Conservation (phyloP, 441 rosid genomes). For the Gossypium trilobum region DNA sequence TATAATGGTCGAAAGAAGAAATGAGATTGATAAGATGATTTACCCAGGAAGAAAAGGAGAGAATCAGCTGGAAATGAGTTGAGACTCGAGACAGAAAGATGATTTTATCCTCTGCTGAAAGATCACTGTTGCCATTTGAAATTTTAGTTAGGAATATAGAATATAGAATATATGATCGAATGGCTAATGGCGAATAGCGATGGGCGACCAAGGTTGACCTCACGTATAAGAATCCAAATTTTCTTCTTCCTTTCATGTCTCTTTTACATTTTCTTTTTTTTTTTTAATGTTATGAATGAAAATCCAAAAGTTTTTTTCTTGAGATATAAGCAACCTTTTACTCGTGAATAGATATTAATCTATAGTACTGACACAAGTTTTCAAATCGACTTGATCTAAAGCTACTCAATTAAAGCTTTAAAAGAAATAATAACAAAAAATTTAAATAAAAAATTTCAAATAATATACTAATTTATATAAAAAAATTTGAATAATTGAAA, state of each 20-base stretch:
- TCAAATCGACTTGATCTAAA: too few species aligned
- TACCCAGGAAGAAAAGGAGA: not conserved
- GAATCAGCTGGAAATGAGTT: not conserved
- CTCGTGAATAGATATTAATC: too few species aligned
- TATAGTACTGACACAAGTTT: too few species aligned
- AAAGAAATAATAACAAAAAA: too few species aligned
- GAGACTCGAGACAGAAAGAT: not conserved
- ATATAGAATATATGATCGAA: not conserved
- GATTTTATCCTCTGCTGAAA: not conserved
- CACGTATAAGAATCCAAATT: not conserved
- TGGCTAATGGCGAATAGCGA: not conserved
- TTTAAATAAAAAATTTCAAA: not conserved
- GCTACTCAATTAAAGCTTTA: too few species aligned
- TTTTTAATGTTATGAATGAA: too few species aligned
- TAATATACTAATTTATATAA: too few species aligned
- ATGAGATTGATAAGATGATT: not conserved
- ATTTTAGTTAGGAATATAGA: too few species aligned
- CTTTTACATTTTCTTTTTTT: not conserved
- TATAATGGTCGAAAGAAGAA: not conserved
- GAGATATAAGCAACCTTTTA: too few species aligned
- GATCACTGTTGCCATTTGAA: not conserved
- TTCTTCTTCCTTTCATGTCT: not conserved
- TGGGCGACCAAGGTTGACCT: not conserved
- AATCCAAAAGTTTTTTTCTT: too few species aligned
- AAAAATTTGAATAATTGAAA: too few species aligned